Base-by-base conservation (phyloP, 306 rosid genomes). In the Gastrolobium villosum region DNA sequence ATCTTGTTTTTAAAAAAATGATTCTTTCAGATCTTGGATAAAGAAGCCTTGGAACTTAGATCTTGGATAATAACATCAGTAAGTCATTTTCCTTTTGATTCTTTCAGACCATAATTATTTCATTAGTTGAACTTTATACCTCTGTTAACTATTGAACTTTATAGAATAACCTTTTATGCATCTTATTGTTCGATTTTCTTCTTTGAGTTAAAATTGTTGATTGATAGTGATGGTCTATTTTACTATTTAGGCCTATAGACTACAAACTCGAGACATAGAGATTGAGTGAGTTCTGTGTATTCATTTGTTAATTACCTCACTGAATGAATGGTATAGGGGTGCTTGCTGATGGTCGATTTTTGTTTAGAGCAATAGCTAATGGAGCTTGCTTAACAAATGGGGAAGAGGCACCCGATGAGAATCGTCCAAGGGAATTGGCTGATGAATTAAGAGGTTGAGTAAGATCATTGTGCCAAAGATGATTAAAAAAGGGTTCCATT, bases 371-470 rank as follows among this genome's bases (percentile, higher is more conserved):
- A 8, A 83, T 94, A 82, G 97, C 97, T 76, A 97, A 94, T 65
- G 93, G 90, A 63, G 95, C 91, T 78, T 89, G 97, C 84, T 84
- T 94, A 75, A 88, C 85, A 75, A 83, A 86, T 63, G 97, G 99
- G 59, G 91, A 90, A 72, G 93, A 84, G 79, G 93, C 97, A n/a
- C 99, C 99, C 3, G 89, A 91, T 77, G 99, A 94, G 65, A 85
- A 68, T 62, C 89, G 84, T 34, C 97, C 90, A 66, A 89, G 85
- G 73, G 97, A 90, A 77, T 89, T 94, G 5, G 97, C 99, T 74
- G 99, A 94, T 85, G 97, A 92, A 80, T 81, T 94, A 76, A 88
- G 99, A 86, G 91, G 94, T 86, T 87, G 81, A 44, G 98, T 94
- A 88, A 85, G 84, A 56, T 10, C 13, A 40, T 5, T 11, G 48